Evolutionary conservation across 257 asterid species (phyloP).

Genomic region (Handroanthus guayacan): DNA sequence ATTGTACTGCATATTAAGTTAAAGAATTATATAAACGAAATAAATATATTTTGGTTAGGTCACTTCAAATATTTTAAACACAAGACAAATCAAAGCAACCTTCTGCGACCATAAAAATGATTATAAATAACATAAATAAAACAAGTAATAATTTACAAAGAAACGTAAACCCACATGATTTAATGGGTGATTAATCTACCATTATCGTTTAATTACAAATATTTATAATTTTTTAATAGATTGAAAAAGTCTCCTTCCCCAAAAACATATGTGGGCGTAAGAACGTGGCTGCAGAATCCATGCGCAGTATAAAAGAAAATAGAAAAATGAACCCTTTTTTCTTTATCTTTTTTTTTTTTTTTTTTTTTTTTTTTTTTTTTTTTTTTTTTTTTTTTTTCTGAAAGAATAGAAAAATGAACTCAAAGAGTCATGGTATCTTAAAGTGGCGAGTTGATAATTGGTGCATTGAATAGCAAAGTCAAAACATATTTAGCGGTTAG

Average conservation of each 20-base stretch:
- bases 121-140: neutral
- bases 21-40: neutral
- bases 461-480: neutral
- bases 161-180: no score
- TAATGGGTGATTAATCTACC: neutral
- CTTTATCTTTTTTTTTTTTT: no score
- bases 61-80: slow-evolving; percentile 14
- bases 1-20: no score
- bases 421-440: neutral
- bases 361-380: no score
- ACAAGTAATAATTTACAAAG: neutral
- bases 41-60: neutral
- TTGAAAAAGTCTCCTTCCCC: neutral
- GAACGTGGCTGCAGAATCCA: no score
- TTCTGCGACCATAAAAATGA: neutral
- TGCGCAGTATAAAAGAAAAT: neutral
- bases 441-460: neutral
- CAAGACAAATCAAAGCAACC: slow-evolving; percentile 10
- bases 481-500: neutral
- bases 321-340: neutral
- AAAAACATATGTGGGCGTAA: no score
- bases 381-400: no score
- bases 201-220: neutral
- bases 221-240: neutral
- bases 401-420: neutral